These are phyloP conservation scores for Lecanoromycetidae sp. DNA, from an alignment of 2,329 filamentous ascomycete genomes.

Conservation along the genomic window DNA sequence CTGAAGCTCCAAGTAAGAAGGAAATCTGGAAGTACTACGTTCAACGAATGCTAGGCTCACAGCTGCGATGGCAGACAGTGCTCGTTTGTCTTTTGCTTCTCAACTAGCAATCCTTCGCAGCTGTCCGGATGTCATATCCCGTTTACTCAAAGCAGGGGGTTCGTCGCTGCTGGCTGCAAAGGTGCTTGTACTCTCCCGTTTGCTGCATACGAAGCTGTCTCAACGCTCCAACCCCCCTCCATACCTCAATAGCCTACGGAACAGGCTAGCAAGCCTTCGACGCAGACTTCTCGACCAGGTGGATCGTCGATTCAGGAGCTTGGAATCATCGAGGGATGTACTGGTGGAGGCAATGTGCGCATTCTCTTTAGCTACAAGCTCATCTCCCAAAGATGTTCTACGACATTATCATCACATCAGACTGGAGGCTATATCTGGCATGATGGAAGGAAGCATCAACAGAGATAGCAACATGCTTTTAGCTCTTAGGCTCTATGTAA, in stretches of 20 bases:
- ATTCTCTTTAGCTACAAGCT: slow-evolving; percentile 69
- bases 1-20: slow-evolving; percentile 24
- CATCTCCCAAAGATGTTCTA: slow-evolving; percentile 65
- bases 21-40: not conserved
- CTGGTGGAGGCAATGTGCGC: slow-evolving; percentile 67
- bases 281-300: slow-evolving; percentile 53
- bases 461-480: slow-evolving; percentile 45
- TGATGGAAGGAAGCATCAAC: slow-evolving; percentile 43
- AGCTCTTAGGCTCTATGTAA: slow-evolving; percentile 60
- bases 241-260: slow-evolving; percentile 51
- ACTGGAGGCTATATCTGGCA: slow-evolving; percentile 52
- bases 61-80: slow-evolving; percentile 25
- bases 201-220: slow-evolving; percentile 62
- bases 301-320: slow-evolving; percentile 41
- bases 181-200: slow-evolving; percentile 60
- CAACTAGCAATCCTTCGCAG: slow-evolving; percentile 47
- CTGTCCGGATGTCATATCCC: slow-evolving; percentile 41
- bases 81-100: slow-evolving; percentile 39
- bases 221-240: slow-evolving; percentile 37
- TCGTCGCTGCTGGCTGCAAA: slow-evolving; percentile 51
- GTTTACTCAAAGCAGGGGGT: slow-evolving; percentile 39
- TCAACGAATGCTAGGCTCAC: slow-evolving; percentile 11
- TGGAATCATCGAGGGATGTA: slow-evolving; percentile 31
- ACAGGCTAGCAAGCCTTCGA: slow-evolving; percentile 50
- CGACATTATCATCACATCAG: slow-evolving; percentile 66